Evolutionary conservation across 805 yeast species (phyloP).

Genomic region (Cyberlindnera maritima): DNA sequence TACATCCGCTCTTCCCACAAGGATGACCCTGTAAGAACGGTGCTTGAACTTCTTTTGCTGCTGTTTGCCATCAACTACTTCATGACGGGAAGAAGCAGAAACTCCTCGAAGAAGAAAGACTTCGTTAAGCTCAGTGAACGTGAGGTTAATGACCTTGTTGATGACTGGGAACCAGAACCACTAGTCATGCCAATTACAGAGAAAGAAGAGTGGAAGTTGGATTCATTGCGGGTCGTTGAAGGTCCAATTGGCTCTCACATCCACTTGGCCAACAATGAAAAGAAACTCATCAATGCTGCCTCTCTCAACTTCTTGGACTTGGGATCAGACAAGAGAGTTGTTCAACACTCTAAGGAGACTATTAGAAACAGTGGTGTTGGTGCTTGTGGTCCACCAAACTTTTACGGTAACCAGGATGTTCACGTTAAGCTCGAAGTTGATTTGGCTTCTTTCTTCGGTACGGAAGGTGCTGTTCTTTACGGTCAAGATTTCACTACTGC

Average conservation of each 20-base stretch:
- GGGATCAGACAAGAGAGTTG: constrained; percentile 45
- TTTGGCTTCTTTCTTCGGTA: constrained; percentile 69
- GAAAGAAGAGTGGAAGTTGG: constrained; percentile 59
- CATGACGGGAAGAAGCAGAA: constrained; percentile 56
- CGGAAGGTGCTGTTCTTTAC: constrained; percentile 78
- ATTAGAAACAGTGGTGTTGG: constrained; percentile 86
- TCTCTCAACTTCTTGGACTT: constrained; percentile 71
- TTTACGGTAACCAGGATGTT: constrained; percentile 92
- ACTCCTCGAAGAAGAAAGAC: constrained; percentile 67
- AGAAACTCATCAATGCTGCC: constrained; percentile 59
- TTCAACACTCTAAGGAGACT: constrained; percentile 50
- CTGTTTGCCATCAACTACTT: constrained; percentile 85
- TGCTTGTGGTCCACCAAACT: constrained; percentile 98
- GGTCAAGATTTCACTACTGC: constrained; percentile 92
- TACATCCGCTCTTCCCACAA: constrained; percentile 86
- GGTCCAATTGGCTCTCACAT: constrained; percentile 44
- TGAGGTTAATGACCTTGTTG: constrained; percentile 80
- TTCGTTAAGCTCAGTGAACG: constrained; percentile 53
- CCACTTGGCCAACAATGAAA: constrained; percentile 24
- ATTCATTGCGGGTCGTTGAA: constrained; percentile 58
- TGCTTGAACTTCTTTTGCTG: constrained; percentile 73
- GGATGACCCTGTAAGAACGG: constrained; percentile 88
- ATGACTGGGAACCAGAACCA: constrained; percentile 92
- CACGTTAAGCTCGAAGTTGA: constrained; percentile 79
- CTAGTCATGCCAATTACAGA: constrained; percentile 53